Base-by-base conservation (phyloP, 257 asterid species). In the Nicotiana tomentosiformis region DNA sequence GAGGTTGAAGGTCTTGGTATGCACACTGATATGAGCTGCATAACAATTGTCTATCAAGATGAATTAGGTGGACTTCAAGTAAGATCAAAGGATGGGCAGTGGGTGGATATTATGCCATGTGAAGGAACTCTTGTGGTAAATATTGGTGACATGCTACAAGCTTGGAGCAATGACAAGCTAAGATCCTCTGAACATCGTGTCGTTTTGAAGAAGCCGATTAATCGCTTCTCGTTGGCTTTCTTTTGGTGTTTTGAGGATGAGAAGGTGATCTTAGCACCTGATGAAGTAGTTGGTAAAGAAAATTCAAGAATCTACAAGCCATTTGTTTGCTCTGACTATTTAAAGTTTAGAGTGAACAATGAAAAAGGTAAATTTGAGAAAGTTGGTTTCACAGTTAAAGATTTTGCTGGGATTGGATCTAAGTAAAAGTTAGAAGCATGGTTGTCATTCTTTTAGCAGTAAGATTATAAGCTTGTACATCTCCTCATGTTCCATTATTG, bases 171-270 rank as follows among this genome's bases (percentile, higher is more conserved):
- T 49, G 93, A 84, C 5, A 85, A 84, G 51, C 83, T 93, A 8
- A 85, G 93, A 68, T 93, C 97, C 10, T 93, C 96, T 39, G 92
- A 93, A 84, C 97, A 93, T 23, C 78, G 96, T 80, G 97, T 93
- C 32, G 85, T 93, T 65, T 60, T 93, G 58, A 89, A 68, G 85
- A 86, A 88, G 72, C 84, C 66, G 1, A 32, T 77, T 12, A 89
- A 90, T 78, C 91, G 97, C 0, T 91, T 90, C 51, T 93, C 97
- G 1, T 33, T 93, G 4, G 94, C 90, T 11, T 93, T 92, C 88
- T 92, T 93, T 65, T 93, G 97, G 97, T 91, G 96, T 66, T 93
- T 93, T 66, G 95, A 92, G 81, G 95, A 93, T 26, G 92, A 92
- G 26, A 92, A 92, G 83, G 89, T 90, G 37, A 84, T 93, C 8